Conservation (phyloP, 1,139 yeast species). For the Zhuliangozyma blackwelliae region DNA sequence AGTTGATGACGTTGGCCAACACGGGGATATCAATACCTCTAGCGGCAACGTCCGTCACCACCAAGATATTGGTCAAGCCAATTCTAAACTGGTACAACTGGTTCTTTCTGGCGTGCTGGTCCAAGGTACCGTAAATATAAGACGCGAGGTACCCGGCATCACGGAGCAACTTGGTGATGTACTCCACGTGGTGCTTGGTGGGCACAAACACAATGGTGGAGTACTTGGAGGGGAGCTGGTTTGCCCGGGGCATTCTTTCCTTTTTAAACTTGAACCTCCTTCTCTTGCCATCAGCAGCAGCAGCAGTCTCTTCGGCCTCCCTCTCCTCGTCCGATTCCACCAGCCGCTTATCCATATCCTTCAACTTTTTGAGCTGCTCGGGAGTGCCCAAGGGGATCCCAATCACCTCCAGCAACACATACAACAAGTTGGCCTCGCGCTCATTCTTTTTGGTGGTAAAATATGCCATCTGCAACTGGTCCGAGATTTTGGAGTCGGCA, state of each 20-base stretch:
- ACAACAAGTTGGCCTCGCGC: slow-evolving; percentile 82
- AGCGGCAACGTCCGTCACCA: slow-evolving; percentile 98
- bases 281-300: slow-evolving; percentile 24
- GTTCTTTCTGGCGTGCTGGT: slow-evolving; percentile 89
- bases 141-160: slow-evolving; percentile 84
- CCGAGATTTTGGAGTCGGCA: slow-evolving; percentile 86
- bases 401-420: slow-evolving; percentile 75
- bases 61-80: slow-evolving; percentile 78
- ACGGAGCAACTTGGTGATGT: slow-evolving; percentile 62
- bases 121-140: slow-evolving; percentile 89
- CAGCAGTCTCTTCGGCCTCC: slow-evolving; percentile 42
- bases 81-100: slow-evolving; percentile 81
- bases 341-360: slow-evolving; percentile 41
- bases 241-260: slow-evolving; percentile 69
- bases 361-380: slow-evolving; percentile 54
- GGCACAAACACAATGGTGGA: slow-evolving; percentile 95
- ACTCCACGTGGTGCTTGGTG: slow-evolving; percentile 96
- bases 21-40: slow-evolving; percentile 99
- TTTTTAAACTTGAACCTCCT: slow-evolving; percentile 43
- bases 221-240: slow-evolving; percentile 73
- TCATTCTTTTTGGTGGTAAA: slow-evolving; percentile 78
- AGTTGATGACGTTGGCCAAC: slow-evolving; percentile 89
- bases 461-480: slow-evolving; percentile 86
- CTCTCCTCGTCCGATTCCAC: slow-evolving; percentile 48
- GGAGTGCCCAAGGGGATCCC: slow-evolving; percentile 76